A percentile compares a stretch with the other conserved stretches of the same genome.
Conservation (phyloP, 2,329 filamentous ascomycete species). For the Microsporum audouinii region DNA sequence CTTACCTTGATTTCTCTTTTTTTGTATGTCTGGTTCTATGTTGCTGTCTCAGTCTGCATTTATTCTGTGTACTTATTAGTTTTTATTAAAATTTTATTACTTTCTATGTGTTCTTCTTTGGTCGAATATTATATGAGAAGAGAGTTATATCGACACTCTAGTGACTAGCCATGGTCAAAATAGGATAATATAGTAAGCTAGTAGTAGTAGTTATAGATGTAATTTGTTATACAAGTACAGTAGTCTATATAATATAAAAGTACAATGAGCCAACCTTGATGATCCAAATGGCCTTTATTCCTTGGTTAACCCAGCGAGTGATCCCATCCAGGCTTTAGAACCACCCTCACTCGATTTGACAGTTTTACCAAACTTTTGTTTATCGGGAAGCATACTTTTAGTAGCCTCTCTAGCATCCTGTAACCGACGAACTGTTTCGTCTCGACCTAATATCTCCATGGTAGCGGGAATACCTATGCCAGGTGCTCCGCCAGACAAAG, state of each 20-base stretch:
- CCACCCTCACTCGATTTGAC: background rate
- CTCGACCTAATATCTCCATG: constrained; percentile 45
- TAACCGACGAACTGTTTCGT: constrained; percentile 40
- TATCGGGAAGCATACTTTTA: constrained; percentile 14
- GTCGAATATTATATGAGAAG: background rate
- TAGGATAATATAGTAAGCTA: background rate
- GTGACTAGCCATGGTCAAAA: background rate
- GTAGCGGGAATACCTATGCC: constrained; percentile 44
- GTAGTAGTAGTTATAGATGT: background rate
- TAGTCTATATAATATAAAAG: background rate
- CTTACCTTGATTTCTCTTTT: background rate
- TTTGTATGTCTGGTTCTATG: background rate
- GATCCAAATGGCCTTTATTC: background rate
- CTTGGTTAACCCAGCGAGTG: constrained; percentile 6
- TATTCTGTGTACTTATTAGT: constrained; percentile 3
- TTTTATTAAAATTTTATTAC: background rate
- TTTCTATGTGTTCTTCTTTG: background rate
- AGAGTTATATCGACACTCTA: background rate
- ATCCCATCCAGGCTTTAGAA: constrained; percentile 12
- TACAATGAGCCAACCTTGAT: background rate
- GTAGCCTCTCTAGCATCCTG: constrained; percentile 30
- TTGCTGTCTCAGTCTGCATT: constrained; percentile 1
- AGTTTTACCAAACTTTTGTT: constrained; percentile 12
- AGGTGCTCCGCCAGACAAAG: constrained; percentile 40
- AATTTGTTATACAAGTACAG: background rate